Evolutionary conservation across 495 filamentous ascomycete species (phyloP).

Genomic region (Neurospora sp.): DNA sequence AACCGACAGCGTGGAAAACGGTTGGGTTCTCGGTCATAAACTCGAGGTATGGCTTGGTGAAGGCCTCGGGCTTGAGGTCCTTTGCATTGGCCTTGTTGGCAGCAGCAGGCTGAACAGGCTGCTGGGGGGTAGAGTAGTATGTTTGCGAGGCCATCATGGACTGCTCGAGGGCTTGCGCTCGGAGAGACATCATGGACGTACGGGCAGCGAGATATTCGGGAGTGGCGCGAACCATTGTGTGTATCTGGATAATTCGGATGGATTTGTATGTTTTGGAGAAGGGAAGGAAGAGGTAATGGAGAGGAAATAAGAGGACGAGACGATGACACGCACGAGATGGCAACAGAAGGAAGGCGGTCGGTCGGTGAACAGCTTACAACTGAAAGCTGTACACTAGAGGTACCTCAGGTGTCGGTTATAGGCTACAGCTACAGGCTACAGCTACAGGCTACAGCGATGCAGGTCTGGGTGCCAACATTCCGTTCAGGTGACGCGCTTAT

Average conservation of each 20-base stretch:
- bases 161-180: slow-evolving; percentile 17
- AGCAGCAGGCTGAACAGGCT: not conserved
- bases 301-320: not conserved
- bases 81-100: slow-evolving; percentile 19
- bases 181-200: slow-evolving; percentile 31
- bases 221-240: slow-evolving; percentile 31
- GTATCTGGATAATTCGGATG: not conserved
- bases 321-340: not conserved
- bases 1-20: slow-evolving; percentile 75
- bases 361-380: not conserved
- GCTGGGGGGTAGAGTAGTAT: not conserved
- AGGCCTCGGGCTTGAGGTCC: slow-evolving; percentile 45
- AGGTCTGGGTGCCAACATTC: not conserved
- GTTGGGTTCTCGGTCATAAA: slow-evolving; percentile 89
- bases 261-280: not conserved
- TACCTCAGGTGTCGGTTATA: not conserved
- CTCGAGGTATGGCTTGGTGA: slow-evolving; percentile 74
- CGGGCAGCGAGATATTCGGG: slow-evolving; percentile 30
- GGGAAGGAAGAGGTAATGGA: not conserved
- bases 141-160: slow-evolving; percentile 9
- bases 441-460: not conserved
- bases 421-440: not conserved
- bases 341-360: not conserved
- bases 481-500: not conserved
- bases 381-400: not conserved